phyloP scores from a whole-genome alignment of 2,329 filamentous ascomycete genomes.

The Fusarium floridanum region DNA sequence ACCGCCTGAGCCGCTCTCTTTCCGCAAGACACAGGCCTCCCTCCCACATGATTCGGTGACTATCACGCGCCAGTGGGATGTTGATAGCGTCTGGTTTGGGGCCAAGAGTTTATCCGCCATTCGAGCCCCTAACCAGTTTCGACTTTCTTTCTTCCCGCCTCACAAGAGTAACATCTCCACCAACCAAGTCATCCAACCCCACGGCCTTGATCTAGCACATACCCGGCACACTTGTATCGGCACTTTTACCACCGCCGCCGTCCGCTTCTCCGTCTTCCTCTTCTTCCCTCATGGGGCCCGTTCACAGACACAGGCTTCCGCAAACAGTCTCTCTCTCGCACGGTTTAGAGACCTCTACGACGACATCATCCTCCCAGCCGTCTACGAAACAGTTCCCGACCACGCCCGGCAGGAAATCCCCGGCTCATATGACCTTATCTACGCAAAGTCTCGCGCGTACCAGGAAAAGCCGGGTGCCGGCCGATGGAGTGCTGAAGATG shows the following conservation, averaged over 20 bases:
- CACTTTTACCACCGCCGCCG: not conserved
- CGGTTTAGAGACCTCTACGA: conserved; percentile 12
- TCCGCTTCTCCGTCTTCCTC: conserved; percentile 8
- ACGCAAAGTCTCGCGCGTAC: conserved; percentile 11
- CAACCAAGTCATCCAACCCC: not conserved
- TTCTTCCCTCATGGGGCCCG: conserved; percentile 8
- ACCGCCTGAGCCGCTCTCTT: conserved; percentile 10
- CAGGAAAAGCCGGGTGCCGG: conserved; percentile 6
- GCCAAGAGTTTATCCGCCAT: not conserved
- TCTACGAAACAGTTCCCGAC: not conserved
- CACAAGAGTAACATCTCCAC: not conserved
- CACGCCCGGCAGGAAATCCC: conserved; percentile 6
- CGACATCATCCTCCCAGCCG: conserved; percentile 7
- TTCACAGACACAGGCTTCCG: not conserved
- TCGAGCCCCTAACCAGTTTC: not conserved
- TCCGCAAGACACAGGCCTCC: conserved; percentile 16
- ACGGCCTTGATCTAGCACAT: not conserved
- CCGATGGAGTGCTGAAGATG: not conserved
- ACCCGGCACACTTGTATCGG: not conserved
- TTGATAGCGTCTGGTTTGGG: conserved; percentile 22
- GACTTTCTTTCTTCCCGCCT: not conserved
- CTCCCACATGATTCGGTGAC: not conserved
- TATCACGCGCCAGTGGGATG: conserved; percentile 11
- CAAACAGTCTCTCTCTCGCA: conserved; percentile 3
- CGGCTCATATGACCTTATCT: conserved; percentile 5